Base-by-base conservation (phyloP, 768 basidiomycete species). In the Podaxis rugospora region DNA sequence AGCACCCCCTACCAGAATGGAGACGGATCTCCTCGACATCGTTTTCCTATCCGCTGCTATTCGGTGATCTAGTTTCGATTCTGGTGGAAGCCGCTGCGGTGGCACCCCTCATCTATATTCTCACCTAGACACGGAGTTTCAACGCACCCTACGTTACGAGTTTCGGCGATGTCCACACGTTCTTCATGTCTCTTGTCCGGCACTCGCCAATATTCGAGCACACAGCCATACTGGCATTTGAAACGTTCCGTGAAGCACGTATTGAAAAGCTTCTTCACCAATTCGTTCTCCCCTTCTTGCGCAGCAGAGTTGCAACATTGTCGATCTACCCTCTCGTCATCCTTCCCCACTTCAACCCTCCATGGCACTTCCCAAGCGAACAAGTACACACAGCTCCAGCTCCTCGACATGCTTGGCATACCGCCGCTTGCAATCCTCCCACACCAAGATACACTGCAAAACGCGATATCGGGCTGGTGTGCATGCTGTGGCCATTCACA, bases 111-210 rank as follows among this genome's bases (percentile, higher is more conserved):
- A 86, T 92, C n/a, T 90, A 89, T 64, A 79, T 91, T 25, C 77
- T 93, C 61, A 90, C 85, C 79, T 90, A 90, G 72, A 83, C 84
- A 1, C 75, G 89, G 46, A 84, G 79, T 55, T 79, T 78, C 66
- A 83, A 66, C 44, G 80, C 79, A 11, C 74, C 77, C 5, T 83
- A 76, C 54, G 69, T 74, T 32, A 71, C 69, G 2, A 71, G 73
- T 27, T 96, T 98, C 69, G 90, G 91, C 5, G 89, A 92, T 64
- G 82, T 95, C 16, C 84, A 89, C 14, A 89, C 92, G 83, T 93
- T 94, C 71, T 92, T 92, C 77, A 90, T 92, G 82, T 93, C 90
- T 1, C 90, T 93, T 51, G 90, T 93, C 87, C n/a, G 93, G 2
- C 93, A 95, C 68, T 94, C 92, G 0, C 90, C 90, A 0, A 83